Percentiles rank a stretch among this genome's conserved stretches.
phyloP scores from a whole-genome alignment of 352 stramenopile species.

The Thraustochytrium sp. region DNA sequence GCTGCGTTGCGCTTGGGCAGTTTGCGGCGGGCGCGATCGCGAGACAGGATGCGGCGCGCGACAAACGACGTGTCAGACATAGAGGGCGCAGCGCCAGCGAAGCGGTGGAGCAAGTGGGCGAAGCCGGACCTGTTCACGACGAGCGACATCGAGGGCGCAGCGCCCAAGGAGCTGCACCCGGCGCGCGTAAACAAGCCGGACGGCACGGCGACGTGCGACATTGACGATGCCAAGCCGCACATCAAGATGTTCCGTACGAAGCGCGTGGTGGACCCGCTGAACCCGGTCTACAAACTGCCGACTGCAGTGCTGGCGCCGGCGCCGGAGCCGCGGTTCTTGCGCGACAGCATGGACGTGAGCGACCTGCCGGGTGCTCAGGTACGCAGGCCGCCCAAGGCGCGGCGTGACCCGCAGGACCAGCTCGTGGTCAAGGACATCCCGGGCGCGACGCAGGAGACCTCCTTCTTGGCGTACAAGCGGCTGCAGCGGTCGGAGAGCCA shows the following conservation, averaged over 20 bases:
- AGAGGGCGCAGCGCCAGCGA: not conserved
- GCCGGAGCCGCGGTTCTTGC: not conserved
- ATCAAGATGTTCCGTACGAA: conserved; percentile 32
- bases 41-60: not conserved
- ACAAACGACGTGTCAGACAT: conserved; percentile 30
- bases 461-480: not conserved
- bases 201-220: not conserved
- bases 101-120: not conserved
- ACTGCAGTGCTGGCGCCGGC: not conserved
- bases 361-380: not conserved
- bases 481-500: not conserved
- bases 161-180: not conserved
- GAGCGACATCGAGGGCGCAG: conserved; percentile 22
- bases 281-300: conserved; percentile 4
- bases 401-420: not conserved
- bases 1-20: too few relatives aligned
- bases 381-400: not conserved
- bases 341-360: conserved; percentile 20
- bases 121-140: conserved; percentile 31
- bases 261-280: conserved; percentile 28
- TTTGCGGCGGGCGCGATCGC: too few relatives aligned
- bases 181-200: conserved; percentile 15
- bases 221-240: not conserved
- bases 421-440: not conserved
- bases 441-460: not conserved